A percentile compares a stretch with the other conserved stretches of the same genome.
Evolutionary conservation across 306 rosid species (phyloP).

Genomic region (Canavalia ensiformis): DNA sequence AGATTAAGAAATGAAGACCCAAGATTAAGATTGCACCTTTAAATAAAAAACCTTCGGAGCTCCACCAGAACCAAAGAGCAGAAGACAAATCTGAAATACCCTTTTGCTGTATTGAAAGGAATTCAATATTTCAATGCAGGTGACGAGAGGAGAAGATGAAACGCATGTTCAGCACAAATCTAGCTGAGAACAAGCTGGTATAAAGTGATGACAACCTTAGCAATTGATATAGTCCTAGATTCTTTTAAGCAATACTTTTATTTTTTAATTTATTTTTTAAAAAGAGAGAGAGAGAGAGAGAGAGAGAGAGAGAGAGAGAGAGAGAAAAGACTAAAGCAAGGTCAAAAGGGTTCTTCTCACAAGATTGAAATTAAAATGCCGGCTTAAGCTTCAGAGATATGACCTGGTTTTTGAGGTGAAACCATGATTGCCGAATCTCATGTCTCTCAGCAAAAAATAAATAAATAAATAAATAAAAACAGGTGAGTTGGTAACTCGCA

Average conservation of each 20-base stretch:
- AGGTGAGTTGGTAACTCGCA: constrained; percentile 28
- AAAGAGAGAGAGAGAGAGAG: neutral
- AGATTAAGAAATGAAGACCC: constrained; percentile 24
- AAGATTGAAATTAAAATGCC: constrained; percentile 27
- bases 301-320: neutral
- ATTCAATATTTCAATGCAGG: constrained; percentile 35
- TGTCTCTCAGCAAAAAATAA: neutral
- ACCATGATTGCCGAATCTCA: constrained; percentile 32
- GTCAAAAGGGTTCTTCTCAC: constrained; percentile 9
- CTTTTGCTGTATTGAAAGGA: constrained; percentile 17
- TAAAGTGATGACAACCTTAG: constrained; percentile 52
- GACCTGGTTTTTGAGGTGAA: constrained; percentile 38
- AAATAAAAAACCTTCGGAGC: constrained; percentile 35
- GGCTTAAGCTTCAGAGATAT: neutral
- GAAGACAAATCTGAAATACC: constrained; percentile 33
- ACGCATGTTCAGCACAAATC: constrained; percentile 44
- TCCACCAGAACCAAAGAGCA: constrained; percentile 25
- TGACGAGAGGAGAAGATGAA: constrained; percentile 30
- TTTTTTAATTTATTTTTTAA: neutral
- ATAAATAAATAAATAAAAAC: neutral
- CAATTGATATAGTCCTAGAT: constrained; percentile 38
- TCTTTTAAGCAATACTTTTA: constrained; percentile 27
- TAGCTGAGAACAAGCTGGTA: constrained; percentile 49
- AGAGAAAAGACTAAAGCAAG: neutral
- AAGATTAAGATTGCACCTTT: constrained; percentile 47